Conservation (phyloP, 2,329 filamentous ascomycete genomes). For the Fusarium sp. region DNA sequence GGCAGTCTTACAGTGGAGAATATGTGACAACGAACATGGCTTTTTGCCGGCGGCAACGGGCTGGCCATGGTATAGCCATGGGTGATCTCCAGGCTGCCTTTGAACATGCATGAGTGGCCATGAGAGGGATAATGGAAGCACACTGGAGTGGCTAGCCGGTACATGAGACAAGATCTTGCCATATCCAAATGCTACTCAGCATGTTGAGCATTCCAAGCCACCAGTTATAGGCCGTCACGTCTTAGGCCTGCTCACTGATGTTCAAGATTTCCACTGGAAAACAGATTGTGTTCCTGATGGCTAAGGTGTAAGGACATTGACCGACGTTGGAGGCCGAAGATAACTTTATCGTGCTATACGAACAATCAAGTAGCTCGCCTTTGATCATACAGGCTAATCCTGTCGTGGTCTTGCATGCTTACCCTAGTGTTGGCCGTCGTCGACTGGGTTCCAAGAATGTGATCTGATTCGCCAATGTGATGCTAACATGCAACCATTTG, state of each 20-base stretch:
- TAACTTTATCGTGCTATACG: not conserved
- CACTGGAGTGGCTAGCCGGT: not conserved
- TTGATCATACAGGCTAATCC: constrained; percentile 28
- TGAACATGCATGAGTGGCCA: constrained; percentile 14
- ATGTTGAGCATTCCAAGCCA: constrained; percentile 16
- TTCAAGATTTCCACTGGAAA: not conserved
- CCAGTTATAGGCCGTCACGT: not conserved
- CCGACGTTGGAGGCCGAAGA: not conserved
- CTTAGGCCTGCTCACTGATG: not conserved
- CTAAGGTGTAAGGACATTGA: not conserved
- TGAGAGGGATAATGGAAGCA: not conserved
- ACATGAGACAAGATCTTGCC: constrained; percentile 3
- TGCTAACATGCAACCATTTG: constrained; percentile 20
- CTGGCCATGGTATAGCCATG: not conserved
- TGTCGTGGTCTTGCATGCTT: constrained; percentile 32
- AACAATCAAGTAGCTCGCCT: constrained; percentile 14
- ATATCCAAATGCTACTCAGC: not conserved
- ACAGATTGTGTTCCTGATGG: not conserved
- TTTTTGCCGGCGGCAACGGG: constrained; percentile 35
- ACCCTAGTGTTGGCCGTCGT: constrained; percentile 30
- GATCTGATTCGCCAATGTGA: constrained; percentile 22
- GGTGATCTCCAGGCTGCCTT: constrained; percentile 12
- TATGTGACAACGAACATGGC: constrained; percentile 19
- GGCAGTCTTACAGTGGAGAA: constrained; percentile 30
- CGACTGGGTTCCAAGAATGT: constrained; percentile 4